Percentiles rank a stretch among this genome's conserved stretches.
phyloP scores from a whole-genome alignment of 2,329 filamentous ascomycete genomes.

The Alternaria brassicicola region DNA sequence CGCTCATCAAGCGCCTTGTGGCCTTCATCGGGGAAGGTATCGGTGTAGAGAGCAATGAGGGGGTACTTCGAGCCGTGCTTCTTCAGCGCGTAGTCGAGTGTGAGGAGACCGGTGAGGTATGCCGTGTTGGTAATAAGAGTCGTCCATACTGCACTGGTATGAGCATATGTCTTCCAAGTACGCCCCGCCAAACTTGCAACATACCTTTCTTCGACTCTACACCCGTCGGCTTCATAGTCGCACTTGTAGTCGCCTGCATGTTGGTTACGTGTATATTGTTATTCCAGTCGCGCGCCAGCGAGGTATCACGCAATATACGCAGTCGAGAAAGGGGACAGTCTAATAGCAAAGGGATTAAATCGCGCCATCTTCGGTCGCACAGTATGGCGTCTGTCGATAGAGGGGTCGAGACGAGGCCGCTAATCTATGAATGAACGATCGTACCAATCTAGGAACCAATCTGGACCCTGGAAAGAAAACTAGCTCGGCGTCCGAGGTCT shows the following conservation, averaged over 20 bases:
- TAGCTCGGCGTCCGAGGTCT: not conserved
- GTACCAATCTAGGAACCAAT: constrained; percentile 7
- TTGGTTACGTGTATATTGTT: not conserved
- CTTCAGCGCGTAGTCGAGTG: constrained; percentile 78
- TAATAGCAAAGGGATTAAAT: not conserved
- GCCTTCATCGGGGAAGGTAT: constrained; percentile 71
- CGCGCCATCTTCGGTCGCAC: constrained; percentile 7
- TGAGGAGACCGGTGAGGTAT: constrained; percentile 83
- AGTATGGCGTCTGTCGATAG: constrained; percentile 4
- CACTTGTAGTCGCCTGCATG: constrained; percentile 8
- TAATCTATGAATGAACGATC: constrained; percentile 14
- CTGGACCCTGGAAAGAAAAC: constrained; percentile 3
- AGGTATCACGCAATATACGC: not conserved
- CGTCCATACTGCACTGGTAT: constrained; percentile 72
- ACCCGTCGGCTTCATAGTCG: constrained; percentile 20
- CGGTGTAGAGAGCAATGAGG: constrained; percentile 82
- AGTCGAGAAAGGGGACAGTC: not conserved
- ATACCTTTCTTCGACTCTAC: constrained; percentile 49
- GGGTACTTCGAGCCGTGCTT: constrained; percentile 71
- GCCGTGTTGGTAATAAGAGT: constrained; percentile 83
- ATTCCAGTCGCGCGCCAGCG: not conserved
- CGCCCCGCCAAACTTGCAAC: constrained; percentile 4
- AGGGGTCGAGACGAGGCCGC: constrained; percentile 19
- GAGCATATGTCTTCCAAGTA: not conserved
- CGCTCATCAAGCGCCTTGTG: constrained; percentile 72